Base-by-base conservation (phyloP, 768 basidiomycete genomes). In the Mycena crocata region DNA sequence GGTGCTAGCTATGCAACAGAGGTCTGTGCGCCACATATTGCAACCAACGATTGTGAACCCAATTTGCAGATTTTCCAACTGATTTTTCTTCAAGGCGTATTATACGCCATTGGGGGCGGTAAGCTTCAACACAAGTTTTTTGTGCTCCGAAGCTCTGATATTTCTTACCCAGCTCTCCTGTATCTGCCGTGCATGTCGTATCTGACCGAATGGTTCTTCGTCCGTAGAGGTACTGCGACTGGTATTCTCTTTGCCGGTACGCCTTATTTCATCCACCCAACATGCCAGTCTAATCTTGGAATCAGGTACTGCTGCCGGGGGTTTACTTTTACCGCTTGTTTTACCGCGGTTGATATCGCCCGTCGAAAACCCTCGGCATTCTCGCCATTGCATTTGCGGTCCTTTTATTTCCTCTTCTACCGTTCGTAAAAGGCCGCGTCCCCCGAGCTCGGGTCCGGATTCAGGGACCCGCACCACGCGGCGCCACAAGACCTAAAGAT, bases 131-230 rank as follows among this genome's bases (percentile, higher is more conserved):
- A 44, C 13, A 23, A 3, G 8, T 5, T 21, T 12, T 28, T 26
- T 46, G 24, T 28, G 4, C 28, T 46, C 24, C 45, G 5, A 23
- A 46, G 15, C 45, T 26, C 23, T 31, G 15, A 49, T 31, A 28
- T 30, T 17, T 7, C 17, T 42, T 13, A n/a, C n/a, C n/a, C 21
- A 49, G 48, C 28, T 1, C 48, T 49, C 10, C 48, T 49, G 10
- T 49, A 49, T 46, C 44, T 69, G 9, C 70, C 75, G 0, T 73
- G 70, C 50, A 67, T 78, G 14, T 72, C 72, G 8, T 75, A 72
- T 52, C 52, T 79, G 37, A 66, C 78, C 1, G 79, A 80, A 64
- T 80, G 78, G 79, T 80, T 79, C 57, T 70, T 75, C 24, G 57
- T 61, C 4, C 72, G 75, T 5, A 61, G 79, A 46, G 78, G 77